These are phyloP conservation scores for Rhododendron ferrugineum DNA, from an alignment of 148 eudicot species.

Conservation along the genomic window DNA sequence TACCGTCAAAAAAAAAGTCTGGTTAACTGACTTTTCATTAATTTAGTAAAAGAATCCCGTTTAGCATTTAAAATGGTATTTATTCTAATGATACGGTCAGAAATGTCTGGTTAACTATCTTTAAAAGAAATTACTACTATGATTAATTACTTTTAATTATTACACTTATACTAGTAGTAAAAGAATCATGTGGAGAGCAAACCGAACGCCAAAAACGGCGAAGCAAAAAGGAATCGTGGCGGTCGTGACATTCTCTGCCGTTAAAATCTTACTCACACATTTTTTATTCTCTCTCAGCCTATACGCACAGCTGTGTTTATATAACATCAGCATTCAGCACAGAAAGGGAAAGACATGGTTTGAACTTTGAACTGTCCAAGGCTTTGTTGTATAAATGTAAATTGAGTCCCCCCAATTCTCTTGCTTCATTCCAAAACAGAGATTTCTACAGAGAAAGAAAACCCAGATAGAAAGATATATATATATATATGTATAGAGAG, in stretches of 20 bases:
- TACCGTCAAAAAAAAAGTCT: background rate
- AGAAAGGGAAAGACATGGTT: background rate
- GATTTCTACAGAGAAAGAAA: constrained; percentile 9
- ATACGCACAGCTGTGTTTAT: background rate
- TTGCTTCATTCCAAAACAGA: constrained; percentile 30
- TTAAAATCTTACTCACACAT: constrained; percentile 9
- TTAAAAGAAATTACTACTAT: background rate
- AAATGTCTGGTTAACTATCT: background rate
- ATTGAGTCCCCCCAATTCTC: constrained; percentile 23
- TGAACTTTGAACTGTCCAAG: background rate
- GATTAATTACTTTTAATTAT: background rate
- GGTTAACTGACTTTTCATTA: background rate
- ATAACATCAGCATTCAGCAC: background rate
- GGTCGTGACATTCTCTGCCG: constrained; percentile 15
- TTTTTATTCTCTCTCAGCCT: background rate
- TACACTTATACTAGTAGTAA: background rate
- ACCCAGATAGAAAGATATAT: constrained; percentile 2
- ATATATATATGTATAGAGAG: background rate
- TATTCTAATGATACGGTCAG: background rate
- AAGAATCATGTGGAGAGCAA: background rate
- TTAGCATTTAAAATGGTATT: background rate
- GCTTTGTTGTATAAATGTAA: background rate
- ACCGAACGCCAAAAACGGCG: constrained; percentile 1
- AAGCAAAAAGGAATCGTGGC: constrained; percentile 20
- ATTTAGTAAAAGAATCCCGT: background rate